A percentile compares a stretch with the other conserved stretches of the same genome.
phyloP scores from a whole-genome alignment of 495 filamentous ascomycete species.

The Penicillium canariense region DNA sequence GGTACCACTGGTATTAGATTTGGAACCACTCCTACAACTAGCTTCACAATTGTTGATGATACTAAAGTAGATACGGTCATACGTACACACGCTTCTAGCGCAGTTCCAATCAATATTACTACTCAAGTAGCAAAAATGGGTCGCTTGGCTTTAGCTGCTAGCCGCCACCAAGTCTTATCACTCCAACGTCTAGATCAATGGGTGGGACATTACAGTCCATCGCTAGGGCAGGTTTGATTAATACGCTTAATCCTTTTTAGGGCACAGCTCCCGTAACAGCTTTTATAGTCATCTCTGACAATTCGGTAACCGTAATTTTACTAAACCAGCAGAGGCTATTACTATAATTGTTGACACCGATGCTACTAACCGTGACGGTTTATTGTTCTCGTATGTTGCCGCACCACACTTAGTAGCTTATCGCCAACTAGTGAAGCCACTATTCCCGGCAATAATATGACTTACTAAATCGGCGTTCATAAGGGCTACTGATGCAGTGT shows the following conservation, averaged over 20 bases:
- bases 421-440: too few relatives aligned
- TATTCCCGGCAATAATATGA: too few relatives aligned
- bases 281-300: too few relatives aligned
- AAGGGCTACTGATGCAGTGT: too few relatives aligned
- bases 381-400: too few relatives aligned
- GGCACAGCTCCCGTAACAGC: too few relatives aligned
- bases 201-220: background rate
- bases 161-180: background rate
- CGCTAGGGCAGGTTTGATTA: background rate
- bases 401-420: too few relatives aligned
- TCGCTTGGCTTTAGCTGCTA: constrained; percentile 4
- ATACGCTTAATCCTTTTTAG: background rate
- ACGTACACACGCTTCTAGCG: background rate
- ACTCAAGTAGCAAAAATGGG: background rate
- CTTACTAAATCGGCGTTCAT: too few relatives aligned
- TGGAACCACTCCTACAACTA: constrained; percentile 1
- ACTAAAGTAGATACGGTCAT: background rate
- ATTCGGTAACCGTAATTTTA: too few relatives aligned
- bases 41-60: constrained; percentile 1
- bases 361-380: too few relatives aligned
- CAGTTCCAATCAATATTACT: constrained; percentile 8
- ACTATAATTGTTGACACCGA: too few relatives aligned
- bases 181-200: background rate
- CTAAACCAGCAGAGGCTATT: too few relatives aligned
- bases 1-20: background rate